phyloP scores from a whole-genome alignment of 1,284 basidiomycete genomes.

The Ustanciosporium gigantosporum region DNA sequence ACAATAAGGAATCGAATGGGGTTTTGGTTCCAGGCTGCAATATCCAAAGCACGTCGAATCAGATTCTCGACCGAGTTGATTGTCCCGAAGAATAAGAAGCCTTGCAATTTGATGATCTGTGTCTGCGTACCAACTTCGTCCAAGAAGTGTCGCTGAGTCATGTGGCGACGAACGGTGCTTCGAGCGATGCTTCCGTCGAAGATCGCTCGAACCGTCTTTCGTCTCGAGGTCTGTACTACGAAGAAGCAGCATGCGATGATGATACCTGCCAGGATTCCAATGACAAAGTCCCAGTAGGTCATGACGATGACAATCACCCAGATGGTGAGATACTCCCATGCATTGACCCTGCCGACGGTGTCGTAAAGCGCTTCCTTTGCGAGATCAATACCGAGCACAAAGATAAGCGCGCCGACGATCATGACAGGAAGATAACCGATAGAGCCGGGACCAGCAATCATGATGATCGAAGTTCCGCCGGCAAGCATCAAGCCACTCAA shows the following conservation, averaged over 20 bases:
- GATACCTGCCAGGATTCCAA: conserved; percentile 89
- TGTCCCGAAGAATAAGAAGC: conserved; percentile 95
- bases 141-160: conserved; percentile 83
- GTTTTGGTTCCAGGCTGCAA: conserved; percentile 73
- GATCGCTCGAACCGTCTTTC: conserved; percentile 54
- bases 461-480: conserved; percentile 71
- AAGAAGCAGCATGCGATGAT: conserved; percentile 92
- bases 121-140: conserved; percentile 89
- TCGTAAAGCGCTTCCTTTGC: conserved; percentile 94
- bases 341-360: conserved; percentile 77
- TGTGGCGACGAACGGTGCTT: conserved; percentile 88
- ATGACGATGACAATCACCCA: conserved; percentile 73
- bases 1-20: conserved; percentile 76
- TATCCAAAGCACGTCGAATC: conserved; percentile 74
- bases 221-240: conserved; percentile 87
- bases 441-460: conserved; percentile 76
- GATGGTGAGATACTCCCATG: conserved; percentile 65
- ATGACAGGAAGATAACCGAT: conserved; percentile 59
- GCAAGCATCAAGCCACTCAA: conserved; percentile 85
- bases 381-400: conserved; percentile 90
- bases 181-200: conserved; percentile 62
- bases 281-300: conserved; percentile 73
- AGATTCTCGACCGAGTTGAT: conserved; percentile 81
- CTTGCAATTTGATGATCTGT: conserved; percentile 81
- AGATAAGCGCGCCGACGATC: conserved; percentile 78